Conservation (phyloP, 2,329 filamentous ascomycete genomes). For the Akanthomyces muscarius region DNA sequence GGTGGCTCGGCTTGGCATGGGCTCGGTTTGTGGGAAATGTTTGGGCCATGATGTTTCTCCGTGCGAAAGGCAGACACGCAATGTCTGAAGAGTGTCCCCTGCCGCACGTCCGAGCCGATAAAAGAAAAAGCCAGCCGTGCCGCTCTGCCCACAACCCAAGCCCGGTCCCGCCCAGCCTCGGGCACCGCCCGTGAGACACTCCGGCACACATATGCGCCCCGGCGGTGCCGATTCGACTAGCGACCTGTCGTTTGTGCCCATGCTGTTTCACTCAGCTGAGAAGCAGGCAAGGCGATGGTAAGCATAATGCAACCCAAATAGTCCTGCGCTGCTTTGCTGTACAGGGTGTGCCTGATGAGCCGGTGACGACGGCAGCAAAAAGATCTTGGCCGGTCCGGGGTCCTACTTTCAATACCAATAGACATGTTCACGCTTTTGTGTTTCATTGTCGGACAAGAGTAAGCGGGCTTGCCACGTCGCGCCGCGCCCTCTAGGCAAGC, state of each 20-base stretch:
- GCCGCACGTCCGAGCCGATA: not conserved
- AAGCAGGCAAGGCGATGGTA: not conserved
- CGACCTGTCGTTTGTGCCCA: not conserved
- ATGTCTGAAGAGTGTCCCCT: no score
- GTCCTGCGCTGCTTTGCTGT: not conserved
- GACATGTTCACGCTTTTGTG: not conserved
- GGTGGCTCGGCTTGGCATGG: no score
- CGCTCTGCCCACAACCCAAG: not conserved
- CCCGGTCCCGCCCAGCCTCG: not conserved
- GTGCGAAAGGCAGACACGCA: no score
- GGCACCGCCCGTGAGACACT: constrained; percentile 4
- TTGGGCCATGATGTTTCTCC: no score
- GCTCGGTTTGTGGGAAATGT: no score
- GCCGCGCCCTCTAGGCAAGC: not conserved
- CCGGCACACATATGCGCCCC: constrained; percentile 4
- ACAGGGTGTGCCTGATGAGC: not conserved
- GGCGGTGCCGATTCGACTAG: constrained; percentile 1
- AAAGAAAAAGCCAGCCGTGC: not conserved
- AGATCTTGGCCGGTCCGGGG: not conserved
- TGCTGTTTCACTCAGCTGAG: constrained; percentile 1
- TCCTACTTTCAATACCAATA: not conserved
- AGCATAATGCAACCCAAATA: not conserved
- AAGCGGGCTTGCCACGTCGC: not conserved
- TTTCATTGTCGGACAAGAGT: not conserved
- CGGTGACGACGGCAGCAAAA: not conserved